These are phyloP conservation scores for Poterioochromonas sp. DNA, from an alignment of 352 stramenopile species.

Conservation along the genomic window DNA sequence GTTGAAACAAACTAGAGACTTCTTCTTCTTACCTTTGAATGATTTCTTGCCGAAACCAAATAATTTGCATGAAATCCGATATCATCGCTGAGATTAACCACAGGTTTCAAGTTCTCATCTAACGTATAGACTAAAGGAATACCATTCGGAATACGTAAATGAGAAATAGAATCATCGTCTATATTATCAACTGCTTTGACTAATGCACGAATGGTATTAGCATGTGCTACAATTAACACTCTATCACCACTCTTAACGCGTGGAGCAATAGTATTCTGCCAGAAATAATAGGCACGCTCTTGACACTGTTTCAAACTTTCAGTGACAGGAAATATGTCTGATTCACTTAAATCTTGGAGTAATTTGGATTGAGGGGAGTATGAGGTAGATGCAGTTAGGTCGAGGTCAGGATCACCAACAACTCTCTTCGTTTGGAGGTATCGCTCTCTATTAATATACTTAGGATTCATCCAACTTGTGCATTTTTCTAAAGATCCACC, in stretches of 20 bases:
- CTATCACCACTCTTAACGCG: slow-evolving; percentile 79
- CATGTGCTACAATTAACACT: slow-evolving; percentile 84
- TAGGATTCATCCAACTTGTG: background rate
- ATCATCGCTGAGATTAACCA: background rate
- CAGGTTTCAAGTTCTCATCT: slow-evolving; percentile 42
- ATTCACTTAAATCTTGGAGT: no score
- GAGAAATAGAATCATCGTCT: slow-evolving; percentile 78
- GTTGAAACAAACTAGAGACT: background rate
- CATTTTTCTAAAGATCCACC: background rate
- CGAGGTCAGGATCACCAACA: no score
- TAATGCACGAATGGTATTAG: slow-evolving; percentile 79
- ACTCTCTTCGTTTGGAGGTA: no score
- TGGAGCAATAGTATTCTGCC: slow-evolving; percentile 77
- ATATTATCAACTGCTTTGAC: slow-evolving; percentile 88
- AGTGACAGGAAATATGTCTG: slow-evolving; percentile 67
- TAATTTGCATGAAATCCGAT: background rate
- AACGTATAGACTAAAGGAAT: slow-evolving; percentile 70
- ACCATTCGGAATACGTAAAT: slow-evolving; percentile 87
- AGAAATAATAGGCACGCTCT: slow-evolving; percentile 76
- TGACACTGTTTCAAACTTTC: slow-evolving; percentile 84
- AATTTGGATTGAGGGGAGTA: no score
- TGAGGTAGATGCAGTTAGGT: background rate
- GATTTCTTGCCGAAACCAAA: background rate
- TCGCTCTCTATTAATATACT: background rate
- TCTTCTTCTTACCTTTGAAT: background rate